Evolutionary conservation across 2,329 filamentous ascomycete species (phyloP).

Genomic region (Diaporthe sp.): DNA sequence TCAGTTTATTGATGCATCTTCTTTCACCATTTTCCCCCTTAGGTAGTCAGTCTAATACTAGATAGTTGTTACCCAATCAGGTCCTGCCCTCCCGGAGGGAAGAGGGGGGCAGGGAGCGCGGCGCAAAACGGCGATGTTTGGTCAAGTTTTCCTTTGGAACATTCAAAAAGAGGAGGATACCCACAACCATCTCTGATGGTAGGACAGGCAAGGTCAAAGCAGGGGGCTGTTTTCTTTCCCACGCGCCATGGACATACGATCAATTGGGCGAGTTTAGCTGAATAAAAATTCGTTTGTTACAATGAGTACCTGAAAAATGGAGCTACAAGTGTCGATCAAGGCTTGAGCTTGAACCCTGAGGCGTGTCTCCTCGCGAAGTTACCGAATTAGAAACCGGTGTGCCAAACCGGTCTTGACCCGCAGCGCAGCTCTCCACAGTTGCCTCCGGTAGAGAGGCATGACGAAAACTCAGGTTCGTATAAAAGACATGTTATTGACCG

Average conservation of each 20-base stretch:
- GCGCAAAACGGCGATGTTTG: conserved; percentile 30
- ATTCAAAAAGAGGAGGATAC: conserved; percentile 36
- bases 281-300: conserved; percentile 21
- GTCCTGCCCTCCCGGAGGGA: conserved; percentile 12
- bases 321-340: neutral
- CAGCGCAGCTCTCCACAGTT: conserved; percentile 4
- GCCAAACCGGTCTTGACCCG: conserved; percentile 12
- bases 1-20: conserved; percentile 22
- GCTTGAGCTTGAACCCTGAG: neutral
- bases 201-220: conserved; percentile 15
- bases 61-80: conserved; percentile 20
- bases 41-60: conserved; percentile 29
- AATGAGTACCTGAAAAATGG: neutral
- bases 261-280: conserved; percentile 7
- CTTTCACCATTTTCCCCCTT: neutral
- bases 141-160: conserved; percentile 6
- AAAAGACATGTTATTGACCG: neutral
- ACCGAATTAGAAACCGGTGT: conserved; percentile 17
- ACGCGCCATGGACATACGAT: conserved; percentile 18
- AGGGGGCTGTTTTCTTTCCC: neutral
- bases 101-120: conserved; percentile 30
- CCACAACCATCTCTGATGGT: conserved; percentile 23
- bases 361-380: neutral
- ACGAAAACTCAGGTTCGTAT: neutral
- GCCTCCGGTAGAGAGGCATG: neutral